Percentiles rank a stretch among this genome's conserved stretches.
These are phyloP conservation scores for Globisporangium camurandrum DNA, from an alignment of 352 stramenopile species.

Conservation along the genomic window DNA sequence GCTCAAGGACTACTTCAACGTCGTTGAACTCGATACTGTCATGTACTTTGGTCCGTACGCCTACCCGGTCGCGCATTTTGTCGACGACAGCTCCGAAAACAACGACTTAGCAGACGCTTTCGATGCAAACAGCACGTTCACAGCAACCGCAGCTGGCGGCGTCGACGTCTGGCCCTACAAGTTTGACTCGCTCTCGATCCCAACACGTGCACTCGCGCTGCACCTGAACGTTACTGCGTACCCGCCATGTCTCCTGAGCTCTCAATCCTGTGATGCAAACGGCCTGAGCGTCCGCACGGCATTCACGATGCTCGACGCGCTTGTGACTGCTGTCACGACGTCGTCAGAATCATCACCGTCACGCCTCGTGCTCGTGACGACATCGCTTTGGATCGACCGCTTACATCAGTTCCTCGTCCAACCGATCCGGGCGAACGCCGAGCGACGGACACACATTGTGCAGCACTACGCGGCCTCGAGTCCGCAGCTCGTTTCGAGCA, in stretches of 20 bases:
- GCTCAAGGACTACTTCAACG: conserved; percentile 14
- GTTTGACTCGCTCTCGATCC: conserved; percentile 26
- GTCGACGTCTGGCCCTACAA: conserved; percentile 27
- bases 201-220: conserved; percentile 8
- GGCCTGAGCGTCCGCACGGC: conserved; percentile 13
- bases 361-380: conserved; percentile 16
- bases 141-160: conserved; percentile 2
- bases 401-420: conserved; percentile 26
- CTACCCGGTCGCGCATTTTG: conserved; percentile 31
- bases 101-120: too few species aligned
- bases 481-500: conserved; percentile 9
- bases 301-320: conserved; percentile 26
- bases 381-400: conserved; percentile 30
- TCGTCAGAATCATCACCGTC: not conserved
- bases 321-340: conserved; percentile 14
- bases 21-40: conserved; percentile 18
- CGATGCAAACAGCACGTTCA: conserved; percentile 8
- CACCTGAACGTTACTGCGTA: conserved; percentile 11
- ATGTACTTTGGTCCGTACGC: conserved; percentile 37
- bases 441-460: conserved; percentile 20
- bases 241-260: conserved; percentile 1
- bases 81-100: conserved; percentile 1
- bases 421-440: conserved; percentile 9
- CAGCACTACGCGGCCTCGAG: conserved; percentile 11
- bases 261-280: conserved; percentile 7